Base-by-base conservation (phyloP, 345 rosid genomes). In the Gossypium turneri region DNA sequence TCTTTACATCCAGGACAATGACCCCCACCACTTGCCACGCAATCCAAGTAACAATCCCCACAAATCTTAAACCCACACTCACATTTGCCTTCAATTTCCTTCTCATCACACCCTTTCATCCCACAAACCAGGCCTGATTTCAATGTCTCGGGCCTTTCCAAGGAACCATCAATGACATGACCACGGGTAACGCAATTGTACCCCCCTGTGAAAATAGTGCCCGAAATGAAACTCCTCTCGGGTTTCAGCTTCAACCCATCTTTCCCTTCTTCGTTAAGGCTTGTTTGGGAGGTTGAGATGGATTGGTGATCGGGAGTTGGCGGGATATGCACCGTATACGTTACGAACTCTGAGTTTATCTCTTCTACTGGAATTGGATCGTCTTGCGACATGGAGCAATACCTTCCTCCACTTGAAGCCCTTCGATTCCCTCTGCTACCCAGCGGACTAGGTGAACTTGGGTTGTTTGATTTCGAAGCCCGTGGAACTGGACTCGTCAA, bases 1-100 rank as follows among this genome's bases (percentile, higher is more conserved):
- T 91, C 97, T 79, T 91, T 91, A 63, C 97, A 91, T 4, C 97
- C 93, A 25, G 93, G 90, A 81, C 97, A 91, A 25, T 48, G 84
- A 1, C 93, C 92, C 62, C 89, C 93, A 61, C 87, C 92, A 67
- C 72, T 70, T 3, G 85, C 86, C 25, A 81, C 61, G 67, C 84
- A 82, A 64, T 91, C 97, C 66, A 86, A 77, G 78, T 88, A 89
- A 77, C 97, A 89, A 24, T 88, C 97, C 71, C 81, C 82, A 12
- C 97, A 89, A 61, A 91, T 88, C 73, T 62, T 84, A 78, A 89
- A 91, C 63, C 93, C 88, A 67, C 97, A 91, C 48, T 86, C 93
- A 62, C 93, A 91, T 76, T 83, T 84, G 43, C 82, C 86, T 59
- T 84, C 75, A 57, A 85, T 79, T 4, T 80, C 88, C 34, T 84